These are phyloP conservation scores for Solanum sejunctum DNA, from an alignment of 257 asterid genomes.

Conservation along the genomic window DNA sequence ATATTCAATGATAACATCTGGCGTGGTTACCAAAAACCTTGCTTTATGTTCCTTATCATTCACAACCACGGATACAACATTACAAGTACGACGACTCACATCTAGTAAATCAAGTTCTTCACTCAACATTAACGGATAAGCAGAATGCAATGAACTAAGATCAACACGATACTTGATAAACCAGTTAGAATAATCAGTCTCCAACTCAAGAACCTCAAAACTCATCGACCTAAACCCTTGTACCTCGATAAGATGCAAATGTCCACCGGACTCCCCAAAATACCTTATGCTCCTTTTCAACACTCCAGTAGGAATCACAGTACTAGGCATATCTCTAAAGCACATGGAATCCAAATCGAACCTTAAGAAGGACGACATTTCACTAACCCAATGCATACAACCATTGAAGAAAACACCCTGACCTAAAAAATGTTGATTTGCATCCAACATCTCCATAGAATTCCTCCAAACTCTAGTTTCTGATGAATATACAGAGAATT, in stretches of 20 bases:
- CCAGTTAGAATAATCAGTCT: not conserved
- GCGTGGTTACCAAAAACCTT: not conserved
- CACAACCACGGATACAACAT: not conserved
- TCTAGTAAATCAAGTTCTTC: not conserved
- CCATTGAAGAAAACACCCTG: slow-evolving; percentile 3
- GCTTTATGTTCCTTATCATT: not conserved
- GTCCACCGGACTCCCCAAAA: not conserved
- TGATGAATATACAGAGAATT: not conserved
- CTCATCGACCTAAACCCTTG: not conserved
- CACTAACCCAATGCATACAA: slow-evolving; percentile 4
- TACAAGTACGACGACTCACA: not conserved
- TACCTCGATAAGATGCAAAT: not conserved
- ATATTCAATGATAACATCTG: not conserved
- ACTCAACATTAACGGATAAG: not conserved
- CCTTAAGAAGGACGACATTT: not conserved
- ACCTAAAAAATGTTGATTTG: not conserved
- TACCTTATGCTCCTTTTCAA: not conserved
- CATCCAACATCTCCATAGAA: not conserved
- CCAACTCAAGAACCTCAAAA: slow-evolving; percentile 1
- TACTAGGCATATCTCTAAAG: not conserved
- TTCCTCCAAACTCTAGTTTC: not conserved
- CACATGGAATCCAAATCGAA: not conserved
- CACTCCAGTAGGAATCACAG: not conserved
- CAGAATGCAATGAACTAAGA: not conserved
- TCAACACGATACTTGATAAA: not conserved